Evolutionary conservation across 2,329 filamentous ascomycete species (phyloP), one percentile per base, ranked within the genome.

Genomic region (Emergomyces africanus): DNA sequence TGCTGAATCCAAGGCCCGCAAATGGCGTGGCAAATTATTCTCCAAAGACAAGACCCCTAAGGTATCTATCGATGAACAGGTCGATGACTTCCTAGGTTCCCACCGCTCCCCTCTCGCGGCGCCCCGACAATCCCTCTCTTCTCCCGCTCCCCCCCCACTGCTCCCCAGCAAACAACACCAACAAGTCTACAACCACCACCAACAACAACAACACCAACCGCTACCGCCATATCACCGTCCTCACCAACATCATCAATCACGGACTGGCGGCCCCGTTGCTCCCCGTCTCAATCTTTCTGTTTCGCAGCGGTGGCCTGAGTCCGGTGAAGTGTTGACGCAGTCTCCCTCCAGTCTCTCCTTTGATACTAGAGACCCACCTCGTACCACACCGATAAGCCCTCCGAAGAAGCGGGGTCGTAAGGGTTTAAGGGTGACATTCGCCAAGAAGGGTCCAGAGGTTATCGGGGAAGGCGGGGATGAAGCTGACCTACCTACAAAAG

Each of bases 381-480:
- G 23, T 44, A 61, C 62, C 48, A 64, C 62, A 59, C 61, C 62
- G 64, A 69, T 48, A 51, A 68, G 57, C 20, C 66, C 69, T 2
- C 64, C 67, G 14, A 70, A 71, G 25, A 68, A 68, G 59, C 71
- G 72, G 59, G 77, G 75, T 58, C 83, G 81, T 68, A 88, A 89
- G 71, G 87, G 87, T 10, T 76, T 94, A 62, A 77, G 77, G 4
- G 91, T 96, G 41, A 83, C 79, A 59, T 96, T 96, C 67, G 81
- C 81, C 57, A 83, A 88, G 65, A 81, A 80, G 10, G 78, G 81
- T 58, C 90, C 91, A 6, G 87, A 90, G 53, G 74, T 96, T 62
- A 96, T 97, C 68, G 92, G 92, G 53, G 86, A 92, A 72, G 92
- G 92, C 60, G 92, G 92, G 39, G 92, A 96, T 68, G 90, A 96